phyloP scores from a whole-genome alignment of 768 basidiomycete genomes.

The Cyclocybe cylindracea region DNA sequence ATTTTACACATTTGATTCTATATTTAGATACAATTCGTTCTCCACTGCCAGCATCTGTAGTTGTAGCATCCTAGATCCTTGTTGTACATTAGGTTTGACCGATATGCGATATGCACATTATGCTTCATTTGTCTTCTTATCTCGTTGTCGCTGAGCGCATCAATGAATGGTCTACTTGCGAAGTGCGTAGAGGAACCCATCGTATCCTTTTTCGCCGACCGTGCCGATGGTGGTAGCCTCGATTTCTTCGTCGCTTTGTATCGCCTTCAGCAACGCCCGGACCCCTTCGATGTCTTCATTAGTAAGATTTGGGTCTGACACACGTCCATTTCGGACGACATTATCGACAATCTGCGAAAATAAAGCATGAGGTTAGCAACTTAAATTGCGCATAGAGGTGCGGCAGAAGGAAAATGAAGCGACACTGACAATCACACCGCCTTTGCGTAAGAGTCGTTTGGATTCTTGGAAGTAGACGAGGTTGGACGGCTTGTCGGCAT shows the following conservation, averaged over 20 bases:
- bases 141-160: not conserved
- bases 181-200: slow-evolving; percentile 54
- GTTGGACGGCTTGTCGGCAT: slow-evolving; percentile 66
- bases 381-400: not conserved
- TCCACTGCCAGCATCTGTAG: not conserved
- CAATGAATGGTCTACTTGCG: slow-evolving; percentile 22
- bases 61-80: no score
- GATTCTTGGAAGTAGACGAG: slow-evolving; percentile 58
- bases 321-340: slow-evolving; percentile 51
- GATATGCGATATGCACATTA: no score
- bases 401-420: not conserved
- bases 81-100: no score
- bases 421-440: slow-evolving; percentile 59
- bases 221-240: slow-evolving; percentile 53
- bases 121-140: not conserved
- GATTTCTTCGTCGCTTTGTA: slow-evolving; percentile 52
- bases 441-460: slow-evolving; percentile 57
- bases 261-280: slow-evolving; percentile 39
- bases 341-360: slow-evolving; percentile 59
- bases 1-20: not conserved
- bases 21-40: slow-evolving; percentile 1
- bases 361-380: not conserved
- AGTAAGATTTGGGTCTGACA: slow-evolving; percentile 38
- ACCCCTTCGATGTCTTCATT: slow-evolving; percentile 45
- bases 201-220: slow-evolving; percentile 53